Conservation (phyloP, 345 rosid species). For the sweet orange (Citrus sinensis) region DNA sequence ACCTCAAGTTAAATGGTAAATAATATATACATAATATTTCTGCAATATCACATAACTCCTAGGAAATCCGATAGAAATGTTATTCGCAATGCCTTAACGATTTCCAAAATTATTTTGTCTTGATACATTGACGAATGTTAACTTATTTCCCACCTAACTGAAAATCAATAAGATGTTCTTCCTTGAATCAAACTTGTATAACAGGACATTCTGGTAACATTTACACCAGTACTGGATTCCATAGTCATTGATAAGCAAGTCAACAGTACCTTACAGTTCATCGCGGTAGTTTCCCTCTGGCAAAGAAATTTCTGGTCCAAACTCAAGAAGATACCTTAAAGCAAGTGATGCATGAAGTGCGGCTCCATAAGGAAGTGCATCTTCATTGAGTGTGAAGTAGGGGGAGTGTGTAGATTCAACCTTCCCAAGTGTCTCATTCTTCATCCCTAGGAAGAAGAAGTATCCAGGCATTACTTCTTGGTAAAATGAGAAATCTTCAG, state of each 20-base stretch:
- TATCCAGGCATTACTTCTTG: slow-evolving; percentile 76
- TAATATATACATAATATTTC: neutral
- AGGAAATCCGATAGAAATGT: neutral
- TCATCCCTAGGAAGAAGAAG: slow-evolving; percentile 68
- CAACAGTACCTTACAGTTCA: slow-evolving; percentile 45
- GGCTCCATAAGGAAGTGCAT: slow-evolving; percentile 77
- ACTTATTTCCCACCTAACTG: neutral
- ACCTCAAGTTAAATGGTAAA: neutral
- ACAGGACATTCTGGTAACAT: neutral
- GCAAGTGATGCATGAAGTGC: slow-evolving; percentile 90
- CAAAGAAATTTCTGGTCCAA: slow-evolving; percentile 23
- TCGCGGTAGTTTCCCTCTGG: slow-evolving; percentile 35
- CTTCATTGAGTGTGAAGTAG: slow-evolving; percentile 61
- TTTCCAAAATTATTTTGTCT: neutral
- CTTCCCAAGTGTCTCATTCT: slow-evolving; percentile 32
- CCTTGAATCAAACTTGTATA: neutral
- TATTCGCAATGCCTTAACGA: neutral
- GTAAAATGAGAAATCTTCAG: slow-evolving; percentile 89
- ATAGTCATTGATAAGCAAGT: neutral
- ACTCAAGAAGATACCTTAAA: slow-evolving; percentile 49
- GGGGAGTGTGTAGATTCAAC: slow-evolving; percentile 54
- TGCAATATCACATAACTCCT: neutral
- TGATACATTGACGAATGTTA: neutral
- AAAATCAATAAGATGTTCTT: neutral
- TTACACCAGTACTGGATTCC: neutral